phyloP scores from a whole-genome alignment of 345 rosid species.

The Moricandia moricandioides region DNA sequence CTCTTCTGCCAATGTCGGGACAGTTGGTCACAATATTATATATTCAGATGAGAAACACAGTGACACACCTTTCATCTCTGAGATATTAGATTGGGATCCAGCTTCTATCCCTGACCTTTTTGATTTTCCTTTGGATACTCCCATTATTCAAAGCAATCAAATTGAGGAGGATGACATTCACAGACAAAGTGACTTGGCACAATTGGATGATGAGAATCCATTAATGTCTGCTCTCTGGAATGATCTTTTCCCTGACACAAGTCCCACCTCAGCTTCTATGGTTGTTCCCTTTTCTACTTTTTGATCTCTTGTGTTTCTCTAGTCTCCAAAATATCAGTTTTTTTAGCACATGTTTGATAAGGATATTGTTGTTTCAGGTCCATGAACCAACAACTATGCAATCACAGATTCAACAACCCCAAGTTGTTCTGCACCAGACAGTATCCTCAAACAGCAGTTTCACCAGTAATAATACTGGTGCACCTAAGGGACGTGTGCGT shows the following conservation, averaged over 20 bases:
- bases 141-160: constrained; percentile 47
- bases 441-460: constrained; percentile 17
- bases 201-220: constrained; percentile 69
- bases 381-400: too few relatives aligned
- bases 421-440: too few relatives aligned
- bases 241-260: constrained; percentile 57
- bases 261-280: constrained; percentile 56
- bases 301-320: too few relatives aligned
- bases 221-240: constrained; percentile 51
- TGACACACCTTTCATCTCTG: constrained; percentile 44
- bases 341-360: too few relatives aligned
- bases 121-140: constrained; percentile 48
- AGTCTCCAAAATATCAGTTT: too few relatives aligned
- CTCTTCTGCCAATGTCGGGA: too few relatives aligned
- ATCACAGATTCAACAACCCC: too few relatives aligned
- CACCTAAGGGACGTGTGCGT: constrained; percentile 82
- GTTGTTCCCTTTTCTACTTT: constrained; percentile 27
- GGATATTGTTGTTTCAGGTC: too few relatives aligned
- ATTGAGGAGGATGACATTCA: constrained; percentile 56
- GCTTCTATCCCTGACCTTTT: constrained; percentile 47
- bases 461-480: constrained; percentile 42
- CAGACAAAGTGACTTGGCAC: constrained; percentile 56
- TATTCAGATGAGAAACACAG: too few relatives aligned
- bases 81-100: constrained; percentile 47
- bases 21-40: too few relatives aligned